Percentiles rank a stretch among this genome's conserved stretches.
These are phyloP conservation scores for Priceomyces melissophilus DNA, from an alignment of 805 yeast species.

Conservation along the genomic window DNA sequence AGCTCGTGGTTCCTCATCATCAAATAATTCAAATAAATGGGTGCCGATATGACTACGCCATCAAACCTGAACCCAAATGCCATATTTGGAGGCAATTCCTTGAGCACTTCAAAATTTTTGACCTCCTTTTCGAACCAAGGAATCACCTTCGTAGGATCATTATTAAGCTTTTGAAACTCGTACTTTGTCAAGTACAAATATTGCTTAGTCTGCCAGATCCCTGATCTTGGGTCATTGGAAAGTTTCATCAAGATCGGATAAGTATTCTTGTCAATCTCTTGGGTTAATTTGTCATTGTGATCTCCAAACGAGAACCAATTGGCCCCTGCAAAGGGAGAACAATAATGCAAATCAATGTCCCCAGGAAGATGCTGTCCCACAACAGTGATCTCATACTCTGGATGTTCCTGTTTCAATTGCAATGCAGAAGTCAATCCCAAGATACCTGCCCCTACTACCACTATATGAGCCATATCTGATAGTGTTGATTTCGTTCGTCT, in stretches of 20 bases:
- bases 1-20: constrained; percentile 39
- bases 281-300: constrained; percentile 32
- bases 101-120: constrained; percentile 34
- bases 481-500: neutral
- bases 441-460: constrained; percentile 34
- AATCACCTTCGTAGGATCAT: constrained; percentile 6
- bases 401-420: constrained; percentile 20
- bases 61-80: constrained; percentile 46
- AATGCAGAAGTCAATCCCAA: constrained; percentile 36
- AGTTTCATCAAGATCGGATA: constrained; percentile 46
- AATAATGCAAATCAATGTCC: constrained; percentile 47
- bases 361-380: constrained; percentile 49
- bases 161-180: constrained; percentile 6
- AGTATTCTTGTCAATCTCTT: constrained; percentile 45
- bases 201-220: constrained; percentile 33
- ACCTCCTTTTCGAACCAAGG: constrained; percentile 51
- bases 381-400: constrained; percentile 24
- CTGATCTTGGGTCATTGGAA: constrained; percentile 50
- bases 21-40: constrained; percentile 53
- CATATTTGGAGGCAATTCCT: constrained; percentile 41
- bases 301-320: constrained; percentile 64
- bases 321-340: constrained; percentile 73
- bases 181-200: constrained; percentile 14
- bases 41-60: constrained; percentile 58
- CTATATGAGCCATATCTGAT: constrained; percentile 8